phyloP scores from a whole-genome alignment of 495 filamentous ascomycete genomes.

The Penicillium arizonense region DNA sequence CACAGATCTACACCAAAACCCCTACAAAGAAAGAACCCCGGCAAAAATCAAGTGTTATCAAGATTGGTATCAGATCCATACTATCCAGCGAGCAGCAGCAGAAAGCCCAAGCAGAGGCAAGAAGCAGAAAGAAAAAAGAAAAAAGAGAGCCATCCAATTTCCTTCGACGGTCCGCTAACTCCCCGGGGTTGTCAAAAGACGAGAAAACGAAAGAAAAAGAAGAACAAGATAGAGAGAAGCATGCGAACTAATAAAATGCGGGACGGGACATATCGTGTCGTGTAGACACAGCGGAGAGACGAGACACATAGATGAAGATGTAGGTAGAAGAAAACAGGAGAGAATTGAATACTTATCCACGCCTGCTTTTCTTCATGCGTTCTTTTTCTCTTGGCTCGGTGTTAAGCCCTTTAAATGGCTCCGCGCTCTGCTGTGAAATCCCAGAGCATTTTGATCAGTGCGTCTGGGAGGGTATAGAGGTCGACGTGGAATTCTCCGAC shows the following conservation, averaged over 20 bases:
- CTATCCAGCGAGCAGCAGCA: background rate
- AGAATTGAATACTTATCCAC: background rate
- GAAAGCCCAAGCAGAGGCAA: background rate
- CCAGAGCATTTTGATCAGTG: slow-evolving; percentile 83
- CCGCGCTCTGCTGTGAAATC: slow-evolving; percentile 64
- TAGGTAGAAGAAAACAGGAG: background rate
- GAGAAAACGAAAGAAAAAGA: slow-evolving; percentile 5
- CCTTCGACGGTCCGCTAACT: slow-evolving; percentile 22
- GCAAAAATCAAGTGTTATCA: no score
- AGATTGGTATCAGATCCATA: no score
- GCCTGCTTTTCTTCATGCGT: background rate
- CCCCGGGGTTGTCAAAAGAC: slow-evolving; percentile 11
- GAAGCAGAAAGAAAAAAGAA: slow-evolving; percentile 3
- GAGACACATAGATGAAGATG: no score
- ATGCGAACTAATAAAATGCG: background rate
- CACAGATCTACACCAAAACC: no score
- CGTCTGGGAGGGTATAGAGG: slow-evolving; percentile 89
- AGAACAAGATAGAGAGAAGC: background rate
- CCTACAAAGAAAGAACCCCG: background rate
- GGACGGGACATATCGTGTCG: no score
- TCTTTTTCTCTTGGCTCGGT: background rate
- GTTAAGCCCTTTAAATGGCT: slow-evolving; percentile 25
- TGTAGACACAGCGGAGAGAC: background rate
- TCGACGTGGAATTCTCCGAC: slow-evolving; percentile 99
- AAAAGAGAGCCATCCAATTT: slow-evolving; percentile 16